These are phyloP conservation scores for Postia placenta DNA, from an alignment of 768 basidiomycete genomes.

Conservation along the genomic window DNA sequence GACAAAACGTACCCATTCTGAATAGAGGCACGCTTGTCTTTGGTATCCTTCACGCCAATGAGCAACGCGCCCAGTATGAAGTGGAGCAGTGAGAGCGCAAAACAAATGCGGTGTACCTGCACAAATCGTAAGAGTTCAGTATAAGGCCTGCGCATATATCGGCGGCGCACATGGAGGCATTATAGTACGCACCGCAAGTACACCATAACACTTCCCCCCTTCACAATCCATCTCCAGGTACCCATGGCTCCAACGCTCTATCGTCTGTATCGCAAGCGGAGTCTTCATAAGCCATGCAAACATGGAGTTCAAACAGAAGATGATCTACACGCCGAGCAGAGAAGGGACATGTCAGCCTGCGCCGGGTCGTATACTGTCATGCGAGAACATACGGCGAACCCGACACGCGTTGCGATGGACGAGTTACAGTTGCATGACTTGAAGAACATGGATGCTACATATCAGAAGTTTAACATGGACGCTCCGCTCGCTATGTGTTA, in stretches of 20 bases:
- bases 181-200: conserved; percentile 75
- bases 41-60: conserved; percentile 84
- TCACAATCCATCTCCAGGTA: conserved; percentile 98
- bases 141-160: too few species aligned
- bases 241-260: conserved; percentile 91
- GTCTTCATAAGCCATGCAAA: conserved; percentile 97
- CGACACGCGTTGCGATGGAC: conserved; percentile 94
- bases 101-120: conserved; percentile 93
- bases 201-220: conserved; percentile 91
- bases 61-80: conserved; percentile 71
- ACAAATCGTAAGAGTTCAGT: too few species aligned
- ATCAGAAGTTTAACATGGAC: not conserved
- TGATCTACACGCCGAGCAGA: conserved; percentile 69
- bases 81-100: conserved; percentile 89
- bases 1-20: conserved; percentile 82
- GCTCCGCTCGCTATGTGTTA: too few species aligned
- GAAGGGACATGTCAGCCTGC: not conserved
- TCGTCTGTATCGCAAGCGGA: conserved; percentile 74
- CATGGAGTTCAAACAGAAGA: conserved; percentile 93
- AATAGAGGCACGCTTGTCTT: conserved; percentile 87
- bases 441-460: conserved; percentile 86
- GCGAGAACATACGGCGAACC: conserved; percentile 67
- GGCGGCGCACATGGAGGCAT: too few species aligned
- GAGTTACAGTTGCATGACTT: conserved; percentile 99
- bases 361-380: not conserved